Conservation (phyloP, 2,329 filamentous ascomycete genomes). For the Colletotrichum filicis region DNA sequence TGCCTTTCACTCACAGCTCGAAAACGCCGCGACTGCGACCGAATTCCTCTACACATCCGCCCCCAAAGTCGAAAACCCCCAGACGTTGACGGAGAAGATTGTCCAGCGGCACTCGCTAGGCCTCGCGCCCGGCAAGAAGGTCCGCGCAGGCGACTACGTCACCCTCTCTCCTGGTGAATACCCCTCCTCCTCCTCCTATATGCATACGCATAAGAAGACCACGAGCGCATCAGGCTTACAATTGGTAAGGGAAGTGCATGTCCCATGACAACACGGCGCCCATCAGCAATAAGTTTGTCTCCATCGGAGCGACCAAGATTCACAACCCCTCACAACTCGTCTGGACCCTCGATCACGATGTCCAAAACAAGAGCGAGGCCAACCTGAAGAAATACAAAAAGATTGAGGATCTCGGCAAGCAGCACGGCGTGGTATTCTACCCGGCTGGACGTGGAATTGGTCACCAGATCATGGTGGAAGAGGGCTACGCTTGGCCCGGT, state of each 20-base stretch:
- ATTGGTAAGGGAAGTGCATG: conserved; percentile 65
- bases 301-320: conserved; percentile 80
- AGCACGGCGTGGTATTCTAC: conserved; percentile 83
- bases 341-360: conserved; percentile 88
- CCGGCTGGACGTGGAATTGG: conserved; percentile 82
- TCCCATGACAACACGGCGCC: conserved; percentile 89
- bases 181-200: neutral
- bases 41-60: conserved; percentile 65
- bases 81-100: conserved; percentile 94
- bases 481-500: conserved; percentile 84
- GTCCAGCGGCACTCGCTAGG: conserved; percentile 85
- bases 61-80: conserved; percentile 57
- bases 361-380: conserved; percentile 81
- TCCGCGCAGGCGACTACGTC: conserved; percentile 86
- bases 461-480: conserved; percentile 93
- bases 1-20: conserved; percentile 73
- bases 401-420: conserved; percentile 84
- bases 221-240: neutral
- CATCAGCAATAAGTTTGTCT: conserved; percentile 80
- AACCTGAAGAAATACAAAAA: conserved; percentile 86
- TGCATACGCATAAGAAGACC: neutral
- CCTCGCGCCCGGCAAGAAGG: conserved; percentile 78
- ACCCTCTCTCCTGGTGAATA: conserved; percentile 67
- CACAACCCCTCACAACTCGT: conserved; percentile 80
- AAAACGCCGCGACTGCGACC: conserved; percentile 61